These are phyloP conservation scores for Pleurotus tuber-regium DNA, from an alignment of 768 basidiomycete species.

Conservation along the genomic window DNA sequence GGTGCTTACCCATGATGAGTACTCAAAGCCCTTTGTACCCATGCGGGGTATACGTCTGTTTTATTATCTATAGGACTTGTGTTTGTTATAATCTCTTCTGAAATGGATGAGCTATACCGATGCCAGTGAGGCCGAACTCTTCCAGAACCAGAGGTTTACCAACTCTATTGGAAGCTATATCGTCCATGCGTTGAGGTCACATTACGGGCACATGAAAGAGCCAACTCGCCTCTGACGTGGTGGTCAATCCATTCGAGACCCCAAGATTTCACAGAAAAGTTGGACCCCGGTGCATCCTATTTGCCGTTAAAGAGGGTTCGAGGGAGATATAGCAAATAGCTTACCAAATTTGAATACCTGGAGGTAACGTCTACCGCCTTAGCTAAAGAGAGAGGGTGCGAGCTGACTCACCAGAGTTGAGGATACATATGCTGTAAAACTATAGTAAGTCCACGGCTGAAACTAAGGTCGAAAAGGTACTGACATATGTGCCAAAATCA, in stretches of 20 bases:
- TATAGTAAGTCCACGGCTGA: constrained; percentile 18
- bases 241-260: constrained; percentile 58
- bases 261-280: constrained; percentile 48
- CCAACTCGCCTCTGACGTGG: constrained; percentile 42
- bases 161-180: constrained; percentile 44
- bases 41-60: constrained; percentile 45
- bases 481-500: constrained; percentile 55
- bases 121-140: constrained; percentile 54
- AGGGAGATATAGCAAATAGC: constrained; percentile 4
- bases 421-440: constrained; percentile 41
- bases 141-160: constrained; percentile 64
- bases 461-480: constrained; percentile 16
- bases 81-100: too few relatives aligned
- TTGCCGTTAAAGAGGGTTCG: background rate
- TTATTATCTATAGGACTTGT: constrained; percentile 49
- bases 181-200: background rate
- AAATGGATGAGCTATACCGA: constrained; percentile 40
- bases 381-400: background rate
- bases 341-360: constrained; percentile 37
- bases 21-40: constrained; percentile 47
- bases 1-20: constrained; percentile 46
- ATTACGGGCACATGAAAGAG: background rate
- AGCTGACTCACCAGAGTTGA: constrained; percentile 32
- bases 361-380: background rate
- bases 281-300: constrained; percentile 46